These are phyloP conservation scores for Magnolia changhungtana DNA, from an alignment of 164 flowering plant genomes.

Conservation along the genomic window DNA sequence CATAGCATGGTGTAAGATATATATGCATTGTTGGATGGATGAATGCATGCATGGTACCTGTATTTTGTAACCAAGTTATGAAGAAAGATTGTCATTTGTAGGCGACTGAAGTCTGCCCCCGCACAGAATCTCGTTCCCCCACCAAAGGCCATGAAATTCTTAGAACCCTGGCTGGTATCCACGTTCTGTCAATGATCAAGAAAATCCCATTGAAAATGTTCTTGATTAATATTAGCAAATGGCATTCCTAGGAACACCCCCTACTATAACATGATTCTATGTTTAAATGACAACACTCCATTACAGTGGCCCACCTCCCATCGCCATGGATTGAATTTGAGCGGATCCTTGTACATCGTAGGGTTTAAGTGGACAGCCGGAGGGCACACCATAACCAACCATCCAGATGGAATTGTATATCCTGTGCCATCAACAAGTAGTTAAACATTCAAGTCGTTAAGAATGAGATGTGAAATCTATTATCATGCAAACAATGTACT, in stretches of 20 bases:
- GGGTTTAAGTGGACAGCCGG: conserved; percentile 92
- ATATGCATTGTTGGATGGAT: background rate
- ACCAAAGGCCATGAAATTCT: conserved; percentile 46
- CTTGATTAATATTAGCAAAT: background rate
- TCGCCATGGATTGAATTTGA: conserved; percentile 77
- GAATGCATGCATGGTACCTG: conserved; percentile 22
- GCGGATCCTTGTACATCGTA: conserved; percentile 59
- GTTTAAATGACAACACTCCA: background rate
- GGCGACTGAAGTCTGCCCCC: conserved; percentile 37
- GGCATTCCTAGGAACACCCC: background rate
- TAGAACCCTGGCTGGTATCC: conserved; percentile 26
- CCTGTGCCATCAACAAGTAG: conserved; percentile 33
- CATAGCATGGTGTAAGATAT: no score
- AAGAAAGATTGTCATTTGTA: conserved; percentile 34
- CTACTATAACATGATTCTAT: background rate
- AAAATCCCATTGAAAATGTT: background rate
- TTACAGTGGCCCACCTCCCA: conserved; percentile 59
- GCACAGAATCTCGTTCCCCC: conserved; percentile 44
- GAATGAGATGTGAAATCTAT: background rate
- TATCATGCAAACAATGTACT: background rate
- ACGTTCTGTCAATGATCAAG: conserved; percentile 16
- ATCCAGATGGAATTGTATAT: conserved; percentile 84
- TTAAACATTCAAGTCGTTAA: background rate
- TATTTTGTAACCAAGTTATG: conserved; percentile 35
- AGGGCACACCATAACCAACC: conserved; percentile 93